Evolutionary conservation across 2,329 filamentous ascomycete genomes (phyloP).

Genomic region (Diaporthe humulicola): DNA sequence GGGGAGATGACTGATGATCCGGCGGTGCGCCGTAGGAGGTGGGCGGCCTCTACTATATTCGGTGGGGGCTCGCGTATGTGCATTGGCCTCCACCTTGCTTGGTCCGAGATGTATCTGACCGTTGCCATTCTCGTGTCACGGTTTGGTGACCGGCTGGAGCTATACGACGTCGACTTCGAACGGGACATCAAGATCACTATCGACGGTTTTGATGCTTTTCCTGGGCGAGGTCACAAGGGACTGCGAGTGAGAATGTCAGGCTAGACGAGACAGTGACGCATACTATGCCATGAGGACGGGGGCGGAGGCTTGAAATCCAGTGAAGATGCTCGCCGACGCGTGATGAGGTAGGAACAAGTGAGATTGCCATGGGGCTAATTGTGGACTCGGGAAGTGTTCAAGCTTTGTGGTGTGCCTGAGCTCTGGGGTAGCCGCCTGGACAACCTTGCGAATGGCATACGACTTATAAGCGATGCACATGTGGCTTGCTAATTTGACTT

Average conservation of each 20-base stretch:
- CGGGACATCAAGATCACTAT: conserved; percentile 9
- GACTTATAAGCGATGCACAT: no score
- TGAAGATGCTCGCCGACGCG: not conserved
- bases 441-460: no score
- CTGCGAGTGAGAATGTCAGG: not conserved
- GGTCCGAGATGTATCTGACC: conserved; percentile 16
- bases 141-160: not conserved
- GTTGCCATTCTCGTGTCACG: conserved; percentile 11
- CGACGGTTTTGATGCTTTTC: conserved; percentile 15
- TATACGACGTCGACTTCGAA: conserved; percentile 7
- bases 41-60: not conserved
- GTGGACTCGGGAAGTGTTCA: not conserved
- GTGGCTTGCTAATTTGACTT: no score
- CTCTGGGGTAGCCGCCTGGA: no score
- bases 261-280: not conserved
- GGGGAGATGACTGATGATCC: not conserved
- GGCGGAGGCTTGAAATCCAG: not conserved
- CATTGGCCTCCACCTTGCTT: conserved; percentile 19
- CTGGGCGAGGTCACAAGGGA: conserved; percentile 12
- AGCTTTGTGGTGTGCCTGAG: not conserved
- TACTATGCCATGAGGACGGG: not conserved
- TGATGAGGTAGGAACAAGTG: not conserved
- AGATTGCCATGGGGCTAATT: not conserved
- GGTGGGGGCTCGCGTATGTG: conserved; percentile 18
- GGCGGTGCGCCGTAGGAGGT: not conserved